Conservation (phyloP, 2,329 filamentous ascomycete species). For the Basipetospora chlamydospora region DNA sequence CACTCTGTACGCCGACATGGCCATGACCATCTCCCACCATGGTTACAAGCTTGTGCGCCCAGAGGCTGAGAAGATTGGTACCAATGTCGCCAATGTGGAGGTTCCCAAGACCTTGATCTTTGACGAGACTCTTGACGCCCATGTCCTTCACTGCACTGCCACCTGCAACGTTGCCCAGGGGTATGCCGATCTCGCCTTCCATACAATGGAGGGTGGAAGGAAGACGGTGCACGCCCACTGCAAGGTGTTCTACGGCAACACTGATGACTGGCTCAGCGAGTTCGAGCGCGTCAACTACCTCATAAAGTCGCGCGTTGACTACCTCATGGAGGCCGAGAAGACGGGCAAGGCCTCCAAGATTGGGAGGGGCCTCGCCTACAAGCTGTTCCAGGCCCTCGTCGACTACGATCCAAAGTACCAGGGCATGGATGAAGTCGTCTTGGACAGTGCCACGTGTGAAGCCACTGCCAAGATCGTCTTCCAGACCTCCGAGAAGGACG, state of each 20-base stretch:
- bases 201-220: slow-evolving; percentile 43
- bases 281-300: slow-evolving; percentile 56
- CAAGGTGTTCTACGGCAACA: slow-evolving; percentile 46
- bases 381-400: slow-evolving; percentile 44
- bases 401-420: slow-evolving; percentile 39
- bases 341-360: slow-evolving; percentile 57
- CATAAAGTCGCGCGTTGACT: slow-evolving; percentile 47
- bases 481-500: slow-evolving; percentile 28
- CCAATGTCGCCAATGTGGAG: slow-evolving; percentile 53
- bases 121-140: slow-evolving; percentile 26
- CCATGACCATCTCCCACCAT: slow-evolving; percentile 47
- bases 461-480: slow-evolving; percentile 36
- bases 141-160: slow-evolving; percentile 46
- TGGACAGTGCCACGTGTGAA: slow-evolving; percentile 35
- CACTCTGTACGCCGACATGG: slow-evolving; percentile 43
- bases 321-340: slow-evolving; percentile 44
- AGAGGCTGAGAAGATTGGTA: slow-evolving; percentile 36
- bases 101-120: slow-evolving; percentile 57
- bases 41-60: slow-evolving; percentile 48
- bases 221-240: slow-evolving; percentile 47
- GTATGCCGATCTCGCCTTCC: slow-evolving; percentile 40
- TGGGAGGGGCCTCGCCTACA: slow-evolving; percentile 64
- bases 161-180: slow-evolving; percentile 42
- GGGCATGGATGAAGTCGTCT: slow-evolving; percentile 44
- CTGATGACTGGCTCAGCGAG: slow-evolving; percentile 45